Base-by-base conservation (phyloP, 345 rosid genomes). In the Populus tremula region DNA sequence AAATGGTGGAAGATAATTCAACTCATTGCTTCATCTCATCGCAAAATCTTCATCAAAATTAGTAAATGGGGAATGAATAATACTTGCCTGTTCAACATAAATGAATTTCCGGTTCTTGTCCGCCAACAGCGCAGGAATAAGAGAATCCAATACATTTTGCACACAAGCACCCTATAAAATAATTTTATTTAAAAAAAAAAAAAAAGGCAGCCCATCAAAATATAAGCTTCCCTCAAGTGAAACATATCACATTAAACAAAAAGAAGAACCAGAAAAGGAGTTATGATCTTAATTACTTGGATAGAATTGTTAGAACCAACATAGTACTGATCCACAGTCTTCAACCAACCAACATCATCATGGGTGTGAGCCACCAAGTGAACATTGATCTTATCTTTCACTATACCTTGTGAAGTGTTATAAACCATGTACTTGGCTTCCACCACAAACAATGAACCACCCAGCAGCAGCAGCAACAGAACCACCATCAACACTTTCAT, bases 261-360 rank as follows among this genome's bases (percentile, higher is more conserved):
- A 35, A 35, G 20, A 54, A 29, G 35, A n/a, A 20, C 20, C 0
- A 63, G 1, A 59, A 77, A 45, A 63, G 63, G 74, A 70, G 29
- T 25, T 38, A 59, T 62, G 17, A 63, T 23, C 33, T 31, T 16
- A 59, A 29, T 43, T 53, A 93, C 99, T 97, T 93, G 99, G 78
- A 96, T 96, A 39, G 98, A 96, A 84, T 93, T 96, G 82, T 96
- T 96, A 74, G 97, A 92, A 87, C 99, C 99, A 62, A 93, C 93
- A 85, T 96, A 96, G 87, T 96, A 96, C 88, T 96, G 99, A 77
- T 93, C 99, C 84, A 96, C 90, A 5, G 99, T 96, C 90, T 93
- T 96, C 70, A 96, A 81, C 98, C 99, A 93, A 71, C 99, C 99
- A 75, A 96, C 99, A 67, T 96, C 99, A 64, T 91, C 99, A 80